A percentile compares a stretch with the other conserved stretches of the same genome.
phyloP scores from a whole-genome alignment of 306 rosid genomes.

The Herpetospermum pedunculosum region DNA sequence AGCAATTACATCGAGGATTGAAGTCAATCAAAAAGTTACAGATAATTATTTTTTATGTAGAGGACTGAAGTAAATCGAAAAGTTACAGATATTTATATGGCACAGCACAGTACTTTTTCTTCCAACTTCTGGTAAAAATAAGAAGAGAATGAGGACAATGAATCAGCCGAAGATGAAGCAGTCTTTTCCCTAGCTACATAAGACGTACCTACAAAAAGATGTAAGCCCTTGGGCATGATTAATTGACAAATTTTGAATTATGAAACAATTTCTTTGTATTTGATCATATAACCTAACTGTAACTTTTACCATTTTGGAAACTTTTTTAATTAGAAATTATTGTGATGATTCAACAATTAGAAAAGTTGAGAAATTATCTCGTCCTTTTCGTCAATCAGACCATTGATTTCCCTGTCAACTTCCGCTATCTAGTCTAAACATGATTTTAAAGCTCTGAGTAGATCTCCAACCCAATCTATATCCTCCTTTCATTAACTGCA shows the following conservation, averaged over 20 bases:
- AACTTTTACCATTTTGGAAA: neutral
- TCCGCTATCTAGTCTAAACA: neutral
- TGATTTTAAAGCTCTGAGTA: neutral
- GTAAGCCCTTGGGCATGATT: conserved; percentile 12
- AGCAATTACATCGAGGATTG: conserved; percentile 9
- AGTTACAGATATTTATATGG: conserved; percentile 6
- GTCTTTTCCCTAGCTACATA: conserved; percentile 26
- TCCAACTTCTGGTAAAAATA: conserved; percentile 34
- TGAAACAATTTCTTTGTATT: neutral
- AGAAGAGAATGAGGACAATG: conserved; percentile 32
- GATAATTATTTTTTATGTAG: neutral
- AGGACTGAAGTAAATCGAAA: conserved; percentile 7
- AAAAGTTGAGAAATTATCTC: neutral
- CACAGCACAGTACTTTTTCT: conserved; percentile 41
- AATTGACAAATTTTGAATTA: neutral
- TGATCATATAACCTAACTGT: neutral
- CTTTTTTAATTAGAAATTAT: neutral
- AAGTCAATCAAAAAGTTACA: conserved; percentile 11
- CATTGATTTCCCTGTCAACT: neutral
- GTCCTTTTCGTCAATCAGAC: neutral
- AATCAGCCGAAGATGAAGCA: conserved; percentile 18
- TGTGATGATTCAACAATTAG: neutral
- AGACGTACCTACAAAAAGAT: conserved; percentile 33
- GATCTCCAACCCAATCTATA: neutral
- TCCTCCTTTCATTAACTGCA: neutral